Percentiles rank a stretch among this genome's conserved stretches.
phyloP scores from a whole-genome alignment of 345 rosid species.

The Dimocarpus longan region DNA sequence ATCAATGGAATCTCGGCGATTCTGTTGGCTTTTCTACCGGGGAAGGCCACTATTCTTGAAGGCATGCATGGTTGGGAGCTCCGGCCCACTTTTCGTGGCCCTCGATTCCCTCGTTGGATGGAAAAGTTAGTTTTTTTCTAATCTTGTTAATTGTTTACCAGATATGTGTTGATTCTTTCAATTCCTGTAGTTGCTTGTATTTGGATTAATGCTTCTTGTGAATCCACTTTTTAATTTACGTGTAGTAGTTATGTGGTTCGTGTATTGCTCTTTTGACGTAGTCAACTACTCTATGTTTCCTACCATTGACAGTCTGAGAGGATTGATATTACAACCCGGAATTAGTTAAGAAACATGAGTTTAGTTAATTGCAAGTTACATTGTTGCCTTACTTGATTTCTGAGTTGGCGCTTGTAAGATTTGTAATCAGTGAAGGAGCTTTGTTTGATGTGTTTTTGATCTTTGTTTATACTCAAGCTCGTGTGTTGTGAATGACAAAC shows the following conservation, averaged over 20 bases:
- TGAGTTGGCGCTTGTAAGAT: background rate
- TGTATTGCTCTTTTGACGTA: background rate
- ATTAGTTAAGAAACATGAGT: background rate
- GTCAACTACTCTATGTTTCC: background rate
- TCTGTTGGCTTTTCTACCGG: slow-evolving; percentile 70
- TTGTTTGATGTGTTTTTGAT: background rate
- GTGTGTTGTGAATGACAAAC: background rate
- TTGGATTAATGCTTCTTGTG: background rate
- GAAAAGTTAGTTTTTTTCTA: slow-evolving; percentile 56
- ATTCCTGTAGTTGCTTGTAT: no score
- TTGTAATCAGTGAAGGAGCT: background rate
- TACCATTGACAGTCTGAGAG: background rate
- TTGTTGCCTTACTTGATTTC: background rate
- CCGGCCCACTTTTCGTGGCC: slow-evolving; percentile 85
- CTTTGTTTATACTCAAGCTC: background rate
- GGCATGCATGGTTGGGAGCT: slow-evolving; percentile 99
- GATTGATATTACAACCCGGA: background rate
- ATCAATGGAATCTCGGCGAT: slow-evolving; percentile 89
- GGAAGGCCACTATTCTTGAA: slow-evolving; percentile 78
- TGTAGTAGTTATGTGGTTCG: background rate
- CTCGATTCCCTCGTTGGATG: slow-evolving; percentile 96
- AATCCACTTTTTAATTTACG: background rate
- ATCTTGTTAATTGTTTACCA: no score
- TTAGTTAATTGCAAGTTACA: background rate
- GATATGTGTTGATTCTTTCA: background rate